Evolutionary conservation across 164 flowering plant species (phyloP).

Genomic region (Nymphaea colorata): DNA sequence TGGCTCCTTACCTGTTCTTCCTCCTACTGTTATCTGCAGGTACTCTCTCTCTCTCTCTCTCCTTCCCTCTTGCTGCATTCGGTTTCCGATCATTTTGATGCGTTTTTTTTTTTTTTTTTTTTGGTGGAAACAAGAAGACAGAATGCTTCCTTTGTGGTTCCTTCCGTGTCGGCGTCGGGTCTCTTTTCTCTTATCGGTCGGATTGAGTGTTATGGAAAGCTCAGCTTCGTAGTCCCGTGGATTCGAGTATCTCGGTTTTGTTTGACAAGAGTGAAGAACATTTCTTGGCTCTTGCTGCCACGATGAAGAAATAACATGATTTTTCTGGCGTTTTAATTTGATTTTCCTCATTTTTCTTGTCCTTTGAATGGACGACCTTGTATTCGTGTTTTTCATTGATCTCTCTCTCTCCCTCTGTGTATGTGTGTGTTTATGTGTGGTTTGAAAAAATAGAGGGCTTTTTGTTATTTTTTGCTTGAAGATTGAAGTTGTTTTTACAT

Average conservation of each 20-base stretch:
- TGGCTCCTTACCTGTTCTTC: neutral
- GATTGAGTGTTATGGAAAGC: neutral
- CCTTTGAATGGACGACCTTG: neutral
- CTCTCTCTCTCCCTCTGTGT: neutral
- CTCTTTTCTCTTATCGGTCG: neutral
- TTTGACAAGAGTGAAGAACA: neutral
- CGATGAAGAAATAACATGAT: neutral
- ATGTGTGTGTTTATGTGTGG: too few relatives aligned
- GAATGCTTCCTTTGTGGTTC: neutral
- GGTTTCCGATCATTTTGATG: neutral
- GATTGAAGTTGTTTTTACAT: too few relatives aligned
- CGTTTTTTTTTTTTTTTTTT: neutral
- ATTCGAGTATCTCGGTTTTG: neutral
- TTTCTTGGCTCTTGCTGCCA: neutral
- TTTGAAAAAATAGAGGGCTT: too few relatives aligned
- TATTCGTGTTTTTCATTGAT: too few relatives aligned
- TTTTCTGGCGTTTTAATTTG: neutral
- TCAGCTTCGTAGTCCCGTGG: neutral
- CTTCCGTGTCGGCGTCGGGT: neutral
- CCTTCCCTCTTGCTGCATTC: neutral
- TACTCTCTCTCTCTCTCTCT: constrained; percentile 4
- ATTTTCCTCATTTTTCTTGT: neutral
- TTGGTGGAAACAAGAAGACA: neutral
- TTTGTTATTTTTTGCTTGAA: too few relatives aligned
- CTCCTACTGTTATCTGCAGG: neutral